phyloP scores from a whole-genome alignment of 306 rosid genomes.

The Quercus agrifolia region DNA sequence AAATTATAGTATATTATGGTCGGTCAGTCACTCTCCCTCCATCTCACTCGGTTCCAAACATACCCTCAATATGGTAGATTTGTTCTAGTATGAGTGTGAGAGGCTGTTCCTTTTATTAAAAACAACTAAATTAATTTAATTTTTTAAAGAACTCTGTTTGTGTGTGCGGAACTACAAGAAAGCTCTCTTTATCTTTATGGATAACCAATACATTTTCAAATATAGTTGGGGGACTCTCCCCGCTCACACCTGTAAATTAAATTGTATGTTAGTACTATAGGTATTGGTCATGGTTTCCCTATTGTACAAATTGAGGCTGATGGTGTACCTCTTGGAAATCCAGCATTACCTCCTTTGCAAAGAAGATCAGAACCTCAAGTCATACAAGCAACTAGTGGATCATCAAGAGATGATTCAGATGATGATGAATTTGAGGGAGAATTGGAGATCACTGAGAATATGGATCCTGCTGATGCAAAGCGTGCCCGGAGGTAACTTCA shows the following conservation, averaged over 20 bases:
- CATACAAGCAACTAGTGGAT: conserved; percentile 52
- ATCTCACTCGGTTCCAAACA: too few relatives aligned
- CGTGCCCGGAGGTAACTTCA: conserved; percentile 52
- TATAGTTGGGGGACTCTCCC: too few relatives aligned
- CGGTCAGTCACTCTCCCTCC: too few relatives aligned
- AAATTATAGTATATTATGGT: too few relatives aligned
- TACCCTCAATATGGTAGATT: too few relatives aligned
- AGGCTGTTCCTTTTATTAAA: too few relatives aligned
- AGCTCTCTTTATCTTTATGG: too few relatives aligned
- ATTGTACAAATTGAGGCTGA: conserved; percentile 31
- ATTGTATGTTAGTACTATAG: conserved; percentile 14
- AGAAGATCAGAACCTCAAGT: conserved; percentile 26
- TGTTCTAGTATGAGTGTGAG: too few relatives aligned
- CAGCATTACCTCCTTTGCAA: conserved; percentile 40
- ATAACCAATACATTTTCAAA: too few relatives aligned
- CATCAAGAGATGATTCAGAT: conserved; percentile 56
- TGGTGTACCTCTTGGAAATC: conserved; percentile 27
- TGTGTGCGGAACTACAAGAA: too few relatives aligned
- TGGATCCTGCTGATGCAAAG: conserved; percentile 50
- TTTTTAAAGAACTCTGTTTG: neutral
- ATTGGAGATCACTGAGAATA: conserved; percentile 40
- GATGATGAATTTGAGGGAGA: conserved; percentile 62
- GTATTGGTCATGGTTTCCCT: conserved; percentile 16
- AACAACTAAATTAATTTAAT: neutral
- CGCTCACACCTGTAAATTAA: too few relatives aligned